Evolutionary conservation across 495 filamentous ascomycete species (phyloP).

Genomic region (Neurospora sp.): DNA sequence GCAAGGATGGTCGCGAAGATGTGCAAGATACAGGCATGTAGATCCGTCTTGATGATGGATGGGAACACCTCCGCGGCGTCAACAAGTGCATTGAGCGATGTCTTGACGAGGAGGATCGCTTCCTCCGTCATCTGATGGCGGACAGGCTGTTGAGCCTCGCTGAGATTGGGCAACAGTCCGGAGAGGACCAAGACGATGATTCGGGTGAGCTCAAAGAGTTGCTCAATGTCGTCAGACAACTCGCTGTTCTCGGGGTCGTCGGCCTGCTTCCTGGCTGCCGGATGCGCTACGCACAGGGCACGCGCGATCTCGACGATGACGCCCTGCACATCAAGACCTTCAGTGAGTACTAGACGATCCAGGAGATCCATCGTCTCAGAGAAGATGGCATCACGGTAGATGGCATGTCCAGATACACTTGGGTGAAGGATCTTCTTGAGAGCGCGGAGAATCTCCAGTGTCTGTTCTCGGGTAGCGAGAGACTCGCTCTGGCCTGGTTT

Average conservation of each 20-base stretch:
- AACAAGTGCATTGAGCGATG: conserved; percentile 76
- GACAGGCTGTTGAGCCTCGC: conserved; percentile 59
- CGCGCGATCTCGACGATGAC: conserved; percentile 89
- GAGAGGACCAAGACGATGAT: conserved; percentile 91
- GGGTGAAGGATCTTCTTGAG: conserved; percentile 92
- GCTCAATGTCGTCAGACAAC: conserved; percentile 91
- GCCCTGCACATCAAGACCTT: conserved; percentile 77
- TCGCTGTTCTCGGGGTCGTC: conserved; percentile 57
- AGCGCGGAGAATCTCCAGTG: conserved; percentile 78
- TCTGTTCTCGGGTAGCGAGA: conserved; percentile 64
- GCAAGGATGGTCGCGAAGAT: conserved; percentile 91
- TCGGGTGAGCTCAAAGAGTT: conserved; percentile 90
- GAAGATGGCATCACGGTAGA: conserved; percentile 92
- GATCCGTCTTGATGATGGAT: conserved; percentile 87
- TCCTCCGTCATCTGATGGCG: conserved; percentile 72
- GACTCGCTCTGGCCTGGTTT: conserved; percentile 59
- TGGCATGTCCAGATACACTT: conserved; percentile 89
- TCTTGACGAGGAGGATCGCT: conserved; percentile 65
- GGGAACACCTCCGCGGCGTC: conserved; percentile 93
- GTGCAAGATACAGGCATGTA: conserved; percentile 93
- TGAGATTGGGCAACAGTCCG: conserved; percentile 75
- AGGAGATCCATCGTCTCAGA: conserved; percentile 95
- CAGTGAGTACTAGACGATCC: conserved; percentile 85
- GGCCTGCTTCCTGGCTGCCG: conserved; percentile 60
- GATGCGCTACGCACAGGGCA: conserved; percentile 80